Conservation (phyloP, 768 basidiomycete genomes). For the Leucocoprinus leucothites region DNA sequence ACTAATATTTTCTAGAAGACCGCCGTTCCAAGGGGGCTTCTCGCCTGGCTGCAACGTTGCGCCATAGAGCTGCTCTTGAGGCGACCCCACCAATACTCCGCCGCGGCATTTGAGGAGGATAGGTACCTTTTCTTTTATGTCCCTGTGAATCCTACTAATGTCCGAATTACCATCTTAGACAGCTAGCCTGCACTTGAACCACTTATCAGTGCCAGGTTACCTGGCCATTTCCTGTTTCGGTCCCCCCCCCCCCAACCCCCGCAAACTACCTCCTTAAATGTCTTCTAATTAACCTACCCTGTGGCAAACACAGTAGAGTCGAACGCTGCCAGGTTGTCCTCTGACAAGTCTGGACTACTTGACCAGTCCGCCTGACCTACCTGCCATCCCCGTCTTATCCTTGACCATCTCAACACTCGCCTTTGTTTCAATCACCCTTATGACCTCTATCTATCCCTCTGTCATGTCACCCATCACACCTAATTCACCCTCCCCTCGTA, state of each 20-base stretch:
- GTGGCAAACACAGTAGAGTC: slow-evolving; percentile 8
- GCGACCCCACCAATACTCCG: slow-evolving; percentile 4
- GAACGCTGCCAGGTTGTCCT: background rate
- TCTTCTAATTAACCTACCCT: background rate
- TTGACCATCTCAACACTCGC: background rate
- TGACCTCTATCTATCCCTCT: background rate
- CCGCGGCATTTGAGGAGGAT: background rate
- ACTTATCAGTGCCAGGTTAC: background rate
- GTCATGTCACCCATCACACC: background rate
- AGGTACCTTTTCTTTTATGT: background rate
- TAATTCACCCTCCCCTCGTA: slow-evolving; percentile 3
- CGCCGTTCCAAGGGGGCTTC: background rate
- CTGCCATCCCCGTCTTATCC: background rate
- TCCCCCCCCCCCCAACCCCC: background rate
- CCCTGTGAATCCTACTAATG: background rate
- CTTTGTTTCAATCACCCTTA: background rate
- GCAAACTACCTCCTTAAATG: slow-evolving; percentile 1
- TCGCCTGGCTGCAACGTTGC: background rate
- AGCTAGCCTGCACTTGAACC: background rate
- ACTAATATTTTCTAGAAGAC: slow-evolving; percentile 10
- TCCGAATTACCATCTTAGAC: background rate
- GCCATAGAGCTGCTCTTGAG: slow-evolving; percentile 9
- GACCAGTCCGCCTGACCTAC: slow-evolving; percentile 1
- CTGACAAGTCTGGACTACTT: background rate
- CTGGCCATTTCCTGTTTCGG: background rate